A percentile compares a stretch with the other conserved stretches of the same genome.
Evolutionary conservation across 257 asterid species (phyloP).

Genomic region (Rhazya stricta): DNA sequence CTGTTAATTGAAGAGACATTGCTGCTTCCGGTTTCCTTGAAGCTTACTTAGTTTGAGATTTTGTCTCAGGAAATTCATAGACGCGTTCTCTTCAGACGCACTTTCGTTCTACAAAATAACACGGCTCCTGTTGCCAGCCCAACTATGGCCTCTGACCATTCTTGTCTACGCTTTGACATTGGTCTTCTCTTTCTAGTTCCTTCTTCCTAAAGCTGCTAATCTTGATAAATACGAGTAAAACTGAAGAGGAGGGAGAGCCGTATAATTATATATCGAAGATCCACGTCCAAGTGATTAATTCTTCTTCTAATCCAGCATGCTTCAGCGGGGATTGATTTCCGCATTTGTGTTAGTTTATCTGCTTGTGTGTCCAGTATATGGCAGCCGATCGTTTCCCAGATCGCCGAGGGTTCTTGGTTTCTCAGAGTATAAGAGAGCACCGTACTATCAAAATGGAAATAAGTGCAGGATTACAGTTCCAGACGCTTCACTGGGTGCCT

Average conservation of each 20-base stretch:
- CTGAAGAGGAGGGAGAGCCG: neutral
- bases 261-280: no score
- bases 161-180: neutral
- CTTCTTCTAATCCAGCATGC: neutral
- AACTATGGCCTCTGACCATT: neutral
- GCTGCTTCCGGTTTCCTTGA: constrained; percentile 27
- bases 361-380: constrained; percentile 19
- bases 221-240: neutral
- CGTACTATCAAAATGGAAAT: constrained; percentile 31
- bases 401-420: neutral
- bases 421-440: constrained; percentile 32
- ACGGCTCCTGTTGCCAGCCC: neutral
- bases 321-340: neutral
- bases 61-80: neutral
- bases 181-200: neutral
- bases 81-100: constrained; percentile 3
- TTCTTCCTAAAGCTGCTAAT: neutral
- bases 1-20: constrained; percentile 12
- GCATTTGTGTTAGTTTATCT: constrained; percentile 18
- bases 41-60: constrained; percentile 12
- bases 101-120: neutral
- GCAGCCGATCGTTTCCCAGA: constrained; percentile 25
- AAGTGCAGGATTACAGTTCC: constrained; percentile 23
- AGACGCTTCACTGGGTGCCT: neutral
- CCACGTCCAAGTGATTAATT: neutral